These are phyloP conservation scores for Yarrowia sp. DNA, from an alignment of 805 yeast species.

Conservation along the genomic window DNA sequence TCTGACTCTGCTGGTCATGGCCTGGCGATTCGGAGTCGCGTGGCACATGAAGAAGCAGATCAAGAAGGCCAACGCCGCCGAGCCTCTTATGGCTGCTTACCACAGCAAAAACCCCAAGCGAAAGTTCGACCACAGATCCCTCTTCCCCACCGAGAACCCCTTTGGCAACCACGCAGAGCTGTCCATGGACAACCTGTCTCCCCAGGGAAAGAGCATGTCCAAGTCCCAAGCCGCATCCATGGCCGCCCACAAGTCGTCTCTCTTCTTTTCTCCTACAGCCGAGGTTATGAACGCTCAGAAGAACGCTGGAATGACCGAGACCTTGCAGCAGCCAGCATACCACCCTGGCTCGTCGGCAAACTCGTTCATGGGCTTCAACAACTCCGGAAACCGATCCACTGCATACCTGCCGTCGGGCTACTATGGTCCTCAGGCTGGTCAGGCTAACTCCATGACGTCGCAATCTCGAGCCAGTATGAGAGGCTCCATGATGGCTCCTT, in stretches of 20 bases:
- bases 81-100: slow-evolving; percentile 20
- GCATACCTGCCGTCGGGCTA: slow-evolving; percentile 37
- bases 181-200: slow-evolving; percentile 21
- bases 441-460: slow-evolving; percentile 2
- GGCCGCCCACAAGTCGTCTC: slow-evolving; percentile 29
- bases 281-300: slow-evolving; percentile 56
- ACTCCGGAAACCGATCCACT: slow-evolving; percentile 30
- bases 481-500: slow-evolving; percentile 14
- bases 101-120: slow-evolving; percentile 15
- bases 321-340: not conserved
- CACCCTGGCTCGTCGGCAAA: slow-evolving; percentile 19
- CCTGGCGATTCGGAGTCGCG: slow-evolving; percentile 54
- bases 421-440: slow-evolving; percentile 31
- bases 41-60: slow-evolving; percentile 51
- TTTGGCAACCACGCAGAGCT: slow-evolving; percentile 28
- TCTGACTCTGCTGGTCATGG: slow-evolving; percentile 49
- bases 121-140: not conserved
- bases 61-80: slow-evolving; percentile 42
- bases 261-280: slow-evolving; percentile 79
- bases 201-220: slow-evolving; percentile 25
- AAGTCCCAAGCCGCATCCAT: slow-evolving; percentile 25
- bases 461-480: slow-evolving; percentile 23
- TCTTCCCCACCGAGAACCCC: slow-evolving; percentile 17
- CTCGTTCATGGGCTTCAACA: slow-evolving; percentile 24
- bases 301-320: slow-evolving; percentile 25